phyloP scores from a whole-genome alignment of 1,284 basidiomycete genomes.

The Xerocomus cyaneibrunnescens region DNA sequence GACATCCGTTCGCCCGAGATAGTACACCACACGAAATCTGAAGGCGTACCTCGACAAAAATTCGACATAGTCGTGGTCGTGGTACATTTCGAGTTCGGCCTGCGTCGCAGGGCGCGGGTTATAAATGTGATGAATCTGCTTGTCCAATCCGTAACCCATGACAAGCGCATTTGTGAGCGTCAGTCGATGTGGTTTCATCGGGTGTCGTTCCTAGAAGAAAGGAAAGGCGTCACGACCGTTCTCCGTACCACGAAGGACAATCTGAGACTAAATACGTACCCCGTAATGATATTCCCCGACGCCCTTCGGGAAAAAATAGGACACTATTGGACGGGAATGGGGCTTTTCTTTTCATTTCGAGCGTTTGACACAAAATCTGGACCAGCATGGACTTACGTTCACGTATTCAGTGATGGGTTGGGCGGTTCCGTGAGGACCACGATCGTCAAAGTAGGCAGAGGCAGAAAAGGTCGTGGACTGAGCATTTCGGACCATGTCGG shows the following conservation, averaged over 20 bases:
- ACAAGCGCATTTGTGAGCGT: slow-evolving; percentile 96
- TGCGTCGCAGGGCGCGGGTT: slow-evolving; percentile 87
- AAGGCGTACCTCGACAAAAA: slow-evolving; percentile 79
- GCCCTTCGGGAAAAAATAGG: slow-evolving; percentile 94
- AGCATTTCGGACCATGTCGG: slow-evolving; percentile 40
- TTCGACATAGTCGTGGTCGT: slow-evolving; percentile 94
- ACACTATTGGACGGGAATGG: slow-evolving; percentile 86
- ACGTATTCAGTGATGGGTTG: slow-evolving; percentile 73
- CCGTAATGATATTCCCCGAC: slow-evolving; percentile 97
- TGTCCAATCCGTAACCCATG: slow-evolving; percentile 94
- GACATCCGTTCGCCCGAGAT: background rate
- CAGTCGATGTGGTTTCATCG: slow-evolving; percentile 96
- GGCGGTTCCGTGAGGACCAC: slow-evolving; percentile 63
- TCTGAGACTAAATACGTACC: slow-evolving; percentile 46
- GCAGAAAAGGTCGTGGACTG: slow-evolving; percentile 68
- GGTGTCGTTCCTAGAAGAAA: slow-evolving; percentile 84
- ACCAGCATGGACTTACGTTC: slow-evolving; percentile 49
- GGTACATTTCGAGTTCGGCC: slow-evolving; percentile 89
- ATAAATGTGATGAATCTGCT: slow-evolving; percentile 91
- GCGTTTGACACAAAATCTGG: slow-evolving; percentile 27
- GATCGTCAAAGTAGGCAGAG: slow-evolving; percentile 69
- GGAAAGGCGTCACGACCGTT: background rate
- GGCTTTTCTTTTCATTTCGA: slow-evolving; percentile 45
- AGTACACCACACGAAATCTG: background rate
- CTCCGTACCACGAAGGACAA: background rate